Base-by-base conservation (phyloP, 345 rosid species). In the Pelargonium nanum region DNA sequence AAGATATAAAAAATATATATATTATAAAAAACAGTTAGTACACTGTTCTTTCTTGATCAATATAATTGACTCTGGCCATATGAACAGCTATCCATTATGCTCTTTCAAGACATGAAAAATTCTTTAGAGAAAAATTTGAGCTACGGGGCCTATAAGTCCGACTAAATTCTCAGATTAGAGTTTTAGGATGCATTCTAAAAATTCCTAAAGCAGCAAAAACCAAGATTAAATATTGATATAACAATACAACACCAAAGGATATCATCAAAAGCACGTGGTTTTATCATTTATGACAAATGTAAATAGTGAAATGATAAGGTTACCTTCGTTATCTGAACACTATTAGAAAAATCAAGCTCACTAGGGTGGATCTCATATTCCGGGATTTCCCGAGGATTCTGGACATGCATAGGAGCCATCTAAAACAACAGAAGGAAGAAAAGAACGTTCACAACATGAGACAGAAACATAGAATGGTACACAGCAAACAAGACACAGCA, bases 331-430 rank as follows among this genome's bases (percentile, higher is more conserved):
- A 89, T 79, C 40, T 79, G 80, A 66, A 80, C 85, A 61, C 96
- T 92, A 62, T 83, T 74, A 9, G 91, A 79, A 64, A 92, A 85
- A 77, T 89, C 96, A 55, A 92, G 85, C 63, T 92, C 96, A 22
- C 22, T 61, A 3, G 91, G 54, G 78, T 72, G 73, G 53, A 92
- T 92, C 79, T 92, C 98, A 64, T 89, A 92, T 53, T 92, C 96
- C 3, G 96, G 98, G 26, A 92, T 95, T 73, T 89, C 96, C 50
- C 85, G 95, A 4, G 87, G 76, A 56, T 86, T 85, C 10, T 81
- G 80, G 28, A 92, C 98, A 0, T 87, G 93, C 98, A 92, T 92
- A 24, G 96, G 96, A 70, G 93, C 91, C 89, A 73, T 73, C 98
- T 88, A 61, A 61, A 48, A 61, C 13, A 22, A 21, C 19, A 20